These are phyloP conservation scores for Phaeomoniella chlamydospora DNA, from an alignment of 2,329 filamentous ascomycete genomes.

Conservation along the genomic window DNA sequence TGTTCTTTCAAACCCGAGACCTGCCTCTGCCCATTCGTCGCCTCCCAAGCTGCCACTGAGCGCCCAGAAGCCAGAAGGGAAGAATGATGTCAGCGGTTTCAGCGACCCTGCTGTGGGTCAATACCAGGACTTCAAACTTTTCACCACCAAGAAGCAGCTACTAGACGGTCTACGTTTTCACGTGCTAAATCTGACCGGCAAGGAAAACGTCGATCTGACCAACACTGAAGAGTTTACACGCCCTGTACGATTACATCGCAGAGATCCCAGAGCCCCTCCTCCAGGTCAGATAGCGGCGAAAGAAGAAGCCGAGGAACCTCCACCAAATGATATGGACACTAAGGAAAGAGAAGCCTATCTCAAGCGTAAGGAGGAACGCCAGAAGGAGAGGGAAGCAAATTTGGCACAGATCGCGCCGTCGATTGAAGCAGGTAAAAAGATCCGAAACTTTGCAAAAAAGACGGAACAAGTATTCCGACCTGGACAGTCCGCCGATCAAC, in stretches of 20 bases:
- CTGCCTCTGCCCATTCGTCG: constrained; percentile 3
- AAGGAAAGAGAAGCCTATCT: constrained; percentile 18
- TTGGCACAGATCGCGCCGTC: constrained; percentile 87
- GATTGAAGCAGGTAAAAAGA: constrained; percentile 51
- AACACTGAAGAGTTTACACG: constrained; percentile 75
- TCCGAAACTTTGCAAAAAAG: constrained; percentile 56
- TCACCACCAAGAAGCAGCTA: constrained; percentile 69
- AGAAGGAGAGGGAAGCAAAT: constrained; percentile 74
- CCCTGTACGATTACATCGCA: constrained; percentile 76
- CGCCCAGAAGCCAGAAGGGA: background rate
- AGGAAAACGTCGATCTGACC: constrained; percentile 48
- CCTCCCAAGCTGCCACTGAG: background rate
- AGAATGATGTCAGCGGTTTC: constrained; percentile 11
- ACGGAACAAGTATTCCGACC: constrained; percentile 66
- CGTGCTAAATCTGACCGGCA: constrained; percentile 64
- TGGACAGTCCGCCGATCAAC: constrained; percentile 59
- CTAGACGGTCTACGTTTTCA: constrained; percentile 73
- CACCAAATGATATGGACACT: constrained; percentile 36
- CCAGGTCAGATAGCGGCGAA: constrained; percentile 23
- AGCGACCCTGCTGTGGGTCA: constrained; percentile 11
- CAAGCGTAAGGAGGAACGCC: constrained; percentile 49
- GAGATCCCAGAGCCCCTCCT: constrained; percentile 61
- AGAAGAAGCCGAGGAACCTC: constrained; percentile 20
- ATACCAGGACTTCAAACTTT: constrained; percentile 50
- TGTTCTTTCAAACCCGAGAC: constrained; percentile 2